Evolutionary conservation across 1,139 yeast genomes (phyloP), one percentile per base, ranked within the genome.

Genomic region (Magnusiomyces paraingens): DNA sequence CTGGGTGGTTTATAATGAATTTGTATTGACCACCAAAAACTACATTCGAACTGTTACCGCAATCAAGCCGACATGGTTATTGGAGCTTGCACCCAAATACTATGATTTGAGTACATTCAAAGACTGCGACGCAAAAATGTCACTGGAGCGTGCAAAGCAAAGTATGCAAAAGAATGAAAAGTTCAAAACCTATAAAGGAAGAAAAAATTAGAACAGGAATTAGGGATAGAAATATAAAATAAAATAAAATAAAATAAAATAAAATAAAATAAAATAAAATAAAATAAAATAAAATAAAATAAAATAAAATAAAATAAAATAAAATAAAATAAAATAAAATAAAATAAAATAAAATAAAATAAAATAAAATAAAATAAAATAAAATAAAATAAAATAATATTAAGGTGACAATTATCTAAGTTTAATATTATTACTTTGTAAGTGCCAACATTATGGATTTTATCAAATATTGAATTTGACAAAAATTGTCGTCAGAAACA

Each of bases 41-140:
- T 93, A 93, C 68, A 89, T 93, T 59, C 79, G 99, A 64, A 93
- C 98, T 0, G 97, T 91, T 14, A 93, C 98, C n/a, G 78, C 83
- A 5, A 84, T 93, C 53, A 84, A 84, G 66, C 95, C 98, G 1
- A 96, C 90, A 64, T 87, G 99, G 95, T 76, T 87, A 62, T 75
- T 90, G 52, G 94, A 90, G 65, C 73, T 84, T 57, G 96, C 96
- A 0, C 96, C 96, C 3, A 84, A 82, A 54, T 90, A 90, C 69
- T 90, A 84, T 69, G 83, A 87, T 61, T 70, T 89, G 61, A 81
- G 78, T 45, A 83, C 84, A 62, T 88, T 89, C 71, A 78, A 79
- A 60, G 84, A 84, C 66, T 95, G 95, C 52, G 96, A 89, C 65
- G 91, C 89, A 51, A 84, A 82, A 67, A 75, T 86, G 73, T 83